Evolutionary conservation across 2,329 filamentous ascomycete genomes (phyloP), one percentile per base, ranked within the genome.

Genomic region (Peltaster fructicola): DNA sequence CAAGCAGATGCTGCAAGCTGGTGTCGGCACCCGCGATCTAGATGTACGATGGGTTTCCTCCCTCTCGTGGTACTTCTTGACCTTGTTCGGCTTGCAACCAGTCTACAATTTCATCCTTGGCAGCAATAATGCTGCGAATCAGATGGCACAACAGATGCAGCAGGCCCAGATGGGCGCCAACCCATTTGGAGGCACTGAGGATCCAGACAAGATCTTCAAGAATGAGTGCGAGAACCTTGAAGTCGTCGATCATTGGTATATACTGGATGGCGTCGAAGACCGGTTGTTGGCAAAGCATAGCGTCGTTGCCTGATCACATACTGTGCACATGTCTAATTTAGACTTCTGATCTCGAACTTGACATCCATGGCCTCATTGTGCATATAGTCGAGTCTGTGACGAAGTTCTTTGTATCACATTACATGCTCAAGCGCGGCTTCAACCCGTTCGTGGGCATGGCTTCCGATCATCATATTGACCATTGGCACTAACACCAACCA

Each of bases 31-130:
- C 14, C 76, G 74, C 44, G 88, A 98, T 50, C 73, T 98, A 58
- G 90, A 98, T 47, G 88, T 92, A 7, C 69, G 85, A 53, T 98
- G 88, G 88, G 92, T 98, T 56, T 93, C 84, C 1, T 92, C 82
- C 53, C 73, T 98, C 52, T 92, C 82, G 31, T 98, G 88, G 84
- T 98, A 98, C 59, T 95, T 98, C 48, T 59, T 98, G 38, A 95
- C 90, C 45, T 73, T 98, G 35, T 95, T 98, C 49, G 88, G 90
- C 22, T 62, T 98, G 30, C 85, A 95, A 52, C 81, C 85, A 27
- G 84, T 98, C 30, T 98, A 98, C 52, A 91, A 88, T 47, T 95
- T 93, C 51, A 73, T 98, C 24, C 65, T 98, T 8, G 88, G 88
- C 6, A 91, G 77, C 50, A 90, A 98, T 44, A 95, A 95, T 52